Conservation (phyloP, 163 green algal genomes). For the Prototheca stagnorum region DNA sequence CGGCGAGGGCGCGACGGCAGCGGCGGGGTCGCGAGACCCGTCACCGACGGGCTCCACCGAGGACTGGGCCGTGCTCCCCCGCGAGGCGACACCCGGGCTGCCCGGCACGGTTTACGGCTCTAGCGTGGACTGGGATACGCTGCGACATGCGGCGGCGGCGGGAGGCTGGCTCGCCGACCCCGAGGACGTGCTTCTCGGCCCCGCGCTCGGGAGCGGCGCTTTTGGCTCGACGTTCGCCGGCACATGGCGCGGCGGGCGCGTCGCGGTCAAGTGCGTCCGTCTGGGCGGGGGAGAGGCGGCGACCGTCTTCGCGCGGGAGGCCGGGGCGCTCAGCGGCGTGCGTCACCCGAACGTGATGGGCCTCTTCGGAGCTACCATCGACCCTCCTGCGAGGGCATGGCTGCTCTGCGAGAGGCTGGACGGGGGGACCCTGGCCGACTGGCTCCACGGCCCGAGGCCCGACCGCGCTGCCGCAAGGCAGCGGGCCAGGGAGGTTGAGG, state of each 20-base stretch:
- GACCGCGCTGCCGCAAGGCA: too few relatives aligned
- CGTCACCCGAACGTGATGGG: slow-evolving; percentile 36
- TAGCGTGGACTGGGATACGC: too few relatives aligned
- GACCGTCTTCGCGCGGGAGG: slow-evolving; percentile 29
- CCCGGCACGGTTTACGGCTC: too few relatives aligned
- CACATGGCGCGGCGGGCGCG: slow-evolving; percentile 24
- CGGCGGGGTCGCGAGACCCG: too few relatives aligned
- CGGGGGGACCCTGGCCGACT: slow-evolving; percentile 12
- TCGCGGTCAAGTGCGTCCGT: slow-evolving; percentile 32
- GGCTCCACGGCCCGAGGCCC: slow-evolving; percentile 10
- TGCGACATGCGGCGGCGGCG: slow-evolving; percentile 6
- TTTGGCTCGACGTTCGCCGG: slow-evolving; percentile 29
- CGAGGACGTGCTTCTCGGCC: slow-evolving; percentile 22
- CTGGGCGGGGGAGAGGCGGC: slow-evolving; percentile 15
- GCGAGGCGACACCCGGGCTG: too few relatives aligned
- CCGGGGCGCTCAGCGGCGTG: slow-evolving; percentile 20
- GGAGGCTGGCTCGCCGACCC: slow-evolving; percentile 27
- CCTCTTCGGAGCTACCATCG: slow-evolving; percentile 17
- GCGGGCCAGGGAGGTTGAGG: too few relatives aligned
- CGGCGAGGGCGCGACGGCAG: too few relatives aligned
- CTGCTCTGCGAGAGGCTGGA: slow-evolving; percentile 18
- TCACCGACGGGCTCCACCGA: too few relatives aligned
- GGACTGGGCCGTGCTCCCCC: too few relatives aligned
- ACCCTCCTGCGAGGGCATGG: neutral
- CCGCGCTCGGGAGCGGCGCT: slow-evolving; percentile 20